A percentile compares a stretch with the other conserved stretches of the same genome.
phyloP scores from a whole-genome alignment of 768 basidiomycete genomes.

The Agaricus sinodeliciosus region DNA sequence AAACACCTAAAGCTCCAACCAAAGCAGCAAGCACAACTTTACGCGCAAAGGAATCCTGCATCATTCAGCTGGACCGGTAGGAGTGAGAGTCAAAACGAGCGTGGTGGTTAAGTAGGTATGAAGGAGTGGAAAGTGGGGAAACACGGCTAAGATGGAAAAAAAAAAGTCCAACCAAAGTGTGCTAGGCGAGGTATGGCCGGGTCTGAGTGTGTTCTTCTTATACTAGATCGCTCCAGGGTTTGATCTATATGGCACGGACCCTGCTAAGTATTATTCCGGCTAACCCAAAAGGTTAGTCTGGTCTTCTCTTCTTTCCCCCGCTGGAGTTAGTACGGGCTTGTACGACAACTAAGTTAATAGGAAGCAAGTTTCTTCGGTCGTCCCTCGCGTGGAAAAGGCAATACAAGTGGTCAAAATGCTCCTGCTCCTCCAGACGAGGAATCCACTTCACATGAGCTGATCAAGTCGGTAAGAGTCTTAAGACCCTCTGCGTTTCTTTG shows the following conservation, averaged over 20 bases:
- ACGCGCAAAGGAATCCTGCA: neutral
- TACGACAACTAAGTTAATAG: too few relatives aligned
- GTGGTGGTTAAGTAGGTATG: neutral
- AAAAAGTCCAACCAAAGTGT: neutral
- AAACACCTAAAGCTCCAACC: slow-evolving; percentile 3
- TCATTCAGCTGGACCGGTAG: neutral
- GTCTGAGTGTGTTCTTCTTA: neutral
- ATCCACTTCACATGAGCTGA: too few relatives aligned
- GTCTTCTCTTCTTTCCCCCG: neutral
- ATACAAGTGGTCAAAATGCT: too few relatives aligned
- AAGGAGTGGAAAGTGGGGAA: neutral
- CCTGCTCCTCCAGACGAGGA: too few relatives aligned
- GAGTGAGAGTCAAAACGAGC: neutral
- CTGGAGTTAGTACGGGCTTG: too few relatives aligned
- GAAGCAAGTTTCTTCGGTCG: neutral
- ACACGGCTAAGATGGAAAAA: neutral
- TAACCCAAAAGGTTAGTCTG: neutral
- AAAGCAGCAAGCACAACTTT: neutral
- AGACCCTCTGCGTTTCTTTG: too few relatives aligned
- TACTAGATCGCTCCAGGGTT: neutral
- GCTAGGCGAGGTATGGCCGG: too few relatives aligned
- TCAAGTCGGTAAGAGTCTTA: too few relatives aligned
- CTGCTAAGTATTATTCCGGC: too few relatives aligned
- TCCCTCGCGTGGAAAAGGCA: neutral
- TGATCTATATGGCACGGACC: too few relatives aligned